These are phyloP conservation scores for Dioszegia hungarica DNA, from an alignment of 768 basidiomycete species.

Conservation along the genomic window DNA sequence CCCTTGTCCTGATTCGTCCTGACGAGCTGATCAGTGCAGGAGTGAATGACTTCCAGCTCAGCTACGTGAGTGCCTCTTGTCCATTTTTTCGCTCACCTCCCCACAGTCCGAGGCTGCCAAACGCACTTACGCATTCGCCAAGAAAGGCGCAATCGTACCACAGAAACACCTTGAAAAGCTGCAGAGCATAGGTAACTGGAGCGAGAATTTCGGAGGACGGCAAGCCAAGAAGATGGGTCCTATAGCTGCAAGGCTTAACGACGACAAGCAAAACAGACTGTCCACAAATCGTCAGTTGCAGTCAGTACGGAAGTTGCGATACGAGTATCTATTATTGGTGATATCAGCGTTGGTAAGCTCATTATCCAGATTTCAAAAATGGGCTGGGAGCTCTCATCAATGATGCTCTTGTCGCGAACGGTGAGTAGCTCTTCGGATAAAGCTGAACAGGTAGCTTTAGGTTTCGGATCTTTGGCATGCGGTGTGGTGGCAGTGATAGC, in stretches of 20 bases:
- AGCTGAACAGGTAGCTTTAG: not conserved
- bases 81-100: not conserved
- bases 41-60: not conserved
- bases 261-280: not conserved
- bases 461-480: not conserved
- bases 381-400: constrained; percentile 3
- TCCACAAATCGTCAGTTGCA: not conserved
- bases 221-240: not conserved
- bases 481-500: not conserved
- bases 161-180: too few relatives aligned
- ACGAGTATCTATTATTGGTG: not conserved
- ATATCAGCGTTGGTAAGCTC: not conserved
- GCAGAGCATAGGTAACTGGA: not conserved
- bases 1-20: not conserved
- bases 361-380: not conserved
- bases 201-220: not conserved
- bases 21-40: not conserved
- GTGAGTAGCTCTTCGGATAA: not conserved
- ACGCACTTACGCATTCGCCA: constrained; percentile 6
- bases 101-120: not conserved
- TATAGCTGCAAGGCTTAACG: not conserved
- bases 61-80: not conserved
- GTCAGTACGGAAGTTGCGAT: not conserved
- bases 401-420: not conserved
- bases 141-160: not conserved